A percentile compares a stretch with the other conserved stretches of the same genome.
Evolutionary conservation across 192 early-diverging fungal genomes (phyloP).

Genomic region (Backusella parvicylindrica): DNA sequence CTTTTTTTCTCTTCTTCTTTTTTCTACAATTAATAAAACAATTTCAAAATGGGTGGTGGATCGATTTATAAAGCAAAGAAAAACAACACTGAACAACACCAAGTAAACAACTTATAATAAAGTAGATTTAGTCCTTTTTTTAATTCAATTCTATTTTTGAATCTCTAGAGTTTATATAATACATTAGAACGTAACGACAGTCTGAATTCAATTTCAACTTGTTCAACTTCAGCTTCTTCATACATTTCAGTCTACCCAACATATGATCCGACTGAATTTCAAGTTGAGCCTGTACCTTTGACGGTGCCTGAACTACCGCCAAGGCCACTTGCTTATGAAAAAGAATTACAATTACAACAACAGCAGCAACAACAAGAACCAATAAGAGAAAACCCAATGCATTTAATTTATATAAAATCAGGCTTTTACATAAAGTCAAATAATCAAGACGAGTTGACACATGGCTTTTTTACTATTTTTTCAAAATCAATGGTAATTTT

Average conservation of each 20-base stretch:
- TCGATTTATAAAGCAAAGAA: neutral
- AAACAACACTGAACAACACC: neutral
- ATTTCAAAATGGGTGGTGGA: neutral
- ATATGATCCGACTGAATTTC: conserved; percentile 9
- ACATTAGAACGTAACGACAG: neutral
- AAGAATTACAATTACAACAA: neutral
- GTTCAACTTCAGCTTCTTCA: neutral
- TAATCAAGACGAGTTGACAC: neutral
- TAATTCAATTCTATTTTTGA: neutral
- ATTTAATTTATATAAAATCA: conserved; percentile 23
- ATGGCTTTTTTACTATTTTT: conserved; percentile 18
- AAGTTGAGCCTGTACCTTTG: conserved; percentile 1
- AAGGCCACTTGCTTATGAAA: neutral
- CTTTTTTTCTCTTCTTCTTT: neutral
- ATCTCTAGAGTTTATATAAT: neutral
- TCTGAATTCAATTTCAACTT: neutral
- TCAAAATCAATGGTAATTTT: conserved; percentile 10
- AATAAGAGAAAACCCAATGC: conserved; percentile 5
- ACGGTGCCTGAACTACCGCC: conserved; percentile 8
- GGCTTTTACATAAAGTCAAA: conserved; percentile 17
- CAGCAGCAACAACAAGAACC: neutral
- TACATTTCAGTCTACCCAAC: neutral
- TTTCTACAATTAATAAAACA: neutral
- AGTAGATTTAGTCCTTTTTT: too few relatives aligned
- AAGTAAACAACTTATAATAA: neutral